Evolutionary conservation across 2,329 filamentous ascomycete species (phyloP), one percentile per base, ranked within the genome.

Genomic region (Arthrobotrys sphaeroides): DNA sequence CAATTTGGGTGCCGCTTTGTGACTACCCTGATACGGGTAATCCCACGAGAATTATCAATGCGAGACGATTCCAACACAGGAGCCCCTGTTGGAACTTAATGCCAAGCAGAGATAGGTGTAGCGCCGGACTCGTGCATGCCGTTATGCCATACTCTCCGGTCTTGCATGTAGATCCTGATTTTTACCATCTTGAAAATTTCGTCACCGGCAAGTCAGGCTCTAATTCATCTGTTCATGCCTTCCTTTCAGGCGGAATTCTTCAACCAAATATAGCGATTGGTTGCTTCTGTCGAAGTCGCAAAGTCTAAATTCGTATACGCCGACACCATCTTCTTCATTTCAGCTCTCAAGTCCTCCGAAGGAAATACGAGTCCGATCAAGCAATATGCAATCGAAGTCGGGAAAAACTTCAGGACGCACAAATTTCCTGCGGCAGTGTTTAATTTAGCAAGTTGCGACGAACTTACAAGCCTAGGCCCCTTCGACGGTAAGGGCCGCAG

Each of bases 51-150:
- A n/a, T 3, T 22, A 33, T 38, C 9, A 18, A 43, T 57, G 36
- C 62, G 24, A 42, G 12, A 43, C 55, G 24, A n/a, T 18, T 60
- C 33, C 55, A 67, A 67, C 61, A 33, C 61, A 51, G 16, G 6
- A n/a, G 38, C 16, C 24, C 61, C 42, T 66, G 61, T 66, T 55
- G 61, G 2, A 55, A 43, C 13, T 66, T 28, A 3, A 33, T 55
- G 61, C 61, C 61, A 66, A 66, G 61, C 16, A 22, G 2, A 12
- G n/a, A 28, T 38, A 26, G 55, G 49, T 28, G 28, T 6, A 10
- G 49, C 16, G 20, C 26, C 13, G 31, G 16, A 22, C 12, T 60
- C 20, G 18, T 28, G 55, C 36, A 28, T 43, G 16, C 47, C 26
- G 28, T 64, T 31, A 64, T 62, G 59, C 42, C 28, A 49, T 62